A percentile compares a stretch with the other conserved stretches of the same genome.
Conservation (phyloP, 495 filamentous ascomycete species). For the Tricharina praecox region DNA sequence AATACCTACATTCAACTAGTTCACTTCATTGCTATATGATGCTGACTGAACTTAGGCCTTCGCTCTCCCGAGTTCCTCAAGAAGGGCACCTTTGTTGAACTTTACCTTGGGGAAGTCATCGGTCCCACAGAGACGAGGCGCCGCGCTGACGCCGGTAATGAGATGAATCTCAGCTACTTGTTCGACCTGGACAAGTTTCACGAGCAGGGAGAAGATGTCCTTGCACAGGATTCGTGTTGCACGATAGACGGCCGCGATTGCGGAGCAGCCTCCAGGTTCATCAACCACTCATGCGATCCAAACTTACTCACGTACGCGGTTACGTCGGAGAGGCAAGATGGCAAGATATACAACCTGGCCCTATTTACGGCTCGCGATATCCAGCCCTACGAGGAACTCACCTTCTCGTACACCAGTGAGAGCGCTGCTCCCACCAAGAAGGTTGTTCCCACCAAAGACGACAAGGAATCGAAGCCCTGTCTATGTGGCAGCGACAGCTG, state of each 20-base stretch:
- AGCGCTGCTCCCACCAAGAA: too few relatives aligned
- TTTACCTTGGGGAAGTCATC: constrained; percentile 79
- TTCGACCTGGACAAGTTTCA: constrained; percentile 50
- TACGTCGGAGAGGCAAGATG: constrained; percentile 58
- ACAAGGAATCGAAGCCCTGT: too few relatives aligned
- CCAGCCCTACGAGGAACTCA: constrained; percentile 51
- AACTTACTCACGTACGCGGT: constrained; percentile 72
- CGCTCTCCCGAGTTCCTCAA: constrained; percentile 48
- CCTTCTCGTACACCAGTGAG: constrained; percentile 86
- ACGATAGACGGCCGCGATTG: constrained; percentile 18
- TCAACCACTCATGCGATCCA: constrained; percentile 57
- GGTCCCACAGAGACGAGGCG: constrained; percentile 48
- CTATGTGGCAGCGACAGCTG: too few relatives aligned
- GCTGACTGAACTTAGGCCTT: too few relatives aligned
- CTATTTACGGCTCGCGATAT: constrained; percentile 68
- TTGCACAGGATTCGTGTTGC: background rate
- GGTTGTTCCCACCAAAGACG: too few relatives aligned
- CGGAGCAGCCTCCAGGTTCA: constrained; percentile 46
- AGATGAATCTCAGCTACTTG: constrained; percentile 39
- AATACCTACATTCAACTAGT: too few relatives aligned
- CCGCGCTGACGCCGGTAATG: constrained; percentile 34
- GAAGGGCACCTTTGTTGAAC: constrained; percentile 72
- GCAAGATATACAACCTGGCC: constrained; percentile 65
- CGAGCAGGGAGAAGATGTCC: constrained; percentile 29
- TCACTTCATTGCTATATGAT: too few relatives aligned